Evolutionary conservation across 78 protist species (phyloP), one percentile per base, ranked within the genome.

Genomic region (Dictyostelium intermedium): DNA sequence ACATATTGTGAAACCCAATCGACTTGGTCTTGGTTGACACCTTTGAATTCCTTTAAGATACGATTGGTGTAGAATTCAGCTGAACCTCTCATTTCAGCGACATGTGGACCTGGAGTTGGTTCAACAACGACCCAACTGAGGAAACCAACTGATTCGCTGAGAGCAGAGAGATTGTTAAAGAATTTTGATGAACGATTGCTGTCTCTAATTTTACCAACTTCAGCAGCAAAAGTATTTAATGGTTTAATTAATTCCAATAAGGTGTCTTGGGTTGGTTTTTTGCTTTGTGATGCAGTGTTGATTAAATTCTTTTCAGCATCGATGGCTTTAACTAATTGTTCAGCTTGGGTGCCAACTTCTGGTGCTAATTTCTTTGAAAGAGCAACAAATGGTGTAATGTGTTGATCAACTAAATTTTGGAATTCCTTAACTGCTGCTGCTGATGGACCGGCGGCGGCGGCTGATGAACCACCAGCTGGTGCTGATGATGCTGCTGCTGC

Each of bases 51-150:
- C 53, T 82, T 91, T n/a, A 91, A 60, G 47, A 95, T 86, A 23
- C 95, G 30, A 92, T 95, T 95, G 70, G 97, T 84, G 74, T 91
- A 95, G 89, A 95, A 95, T 85, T 95, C 97, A 32, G 91, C 37
- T 35, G 92, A 78, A 13, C 82, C 91, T 73, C 82, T 95, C 89
- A 84, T 91, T n/a, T 95, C 97, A 6, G 84, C 91, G 3, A 95
- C 91, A 85, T 85, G 92, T 66, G 97, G 97, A 39, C 80, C 97
- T 83, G 97, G 97, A n/a, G 97, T 95, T 82, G 97, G 97, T 56
- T 87, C 95, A 50, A 91, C 95, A 30, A 81, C 83, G 47, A 95
- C 93, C 97, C 95, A 95, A 50, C 95, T 84, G 66, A 91, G 78
- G 78, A 86, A 76, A 60, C 91, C 91, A 43, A 91, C 37, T 34